These are phyloP conservation scores for Kodamaea ohmeri DNA, from an alignment of 1,139 yeast genomes.

Conservation along the genomic window DNA sequence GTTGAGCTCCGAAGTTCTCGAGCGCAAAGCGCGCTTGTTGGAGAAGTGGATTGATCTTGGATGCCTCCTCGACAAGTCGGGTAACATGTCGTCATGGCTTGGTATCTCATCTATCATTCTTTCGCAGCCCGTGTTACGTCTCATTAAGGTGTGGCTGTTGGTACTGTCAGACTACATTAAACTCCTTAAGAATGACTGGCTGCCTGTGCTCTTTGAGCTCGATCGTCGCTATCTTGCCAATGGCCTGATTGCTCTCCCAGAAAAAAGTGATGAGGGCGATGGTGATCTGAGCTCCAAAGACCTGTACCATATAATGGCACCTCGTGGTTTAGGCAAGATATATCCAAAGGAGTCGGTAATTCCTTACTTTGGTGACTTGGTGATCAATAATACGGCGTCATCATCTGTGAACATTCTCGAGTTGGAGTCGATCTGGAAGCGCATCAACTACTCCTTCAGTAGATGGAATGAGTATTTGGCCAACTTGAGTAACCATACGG, in stretches of 20 bases:
- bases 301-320: constrained; percentile 76
- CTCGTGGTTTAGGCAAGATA: constrained; percentile 79
- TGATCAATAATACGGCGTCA: constrained; percentile 28
- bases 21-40: constrained; percentile 61
- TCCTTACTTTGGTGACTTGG: constrained; percentile 87
- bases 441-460: constrained; percentile 69
- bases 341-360: constrained; percentile 78
- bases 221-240: constrained; percentile 67
- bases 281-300: constrained; percentile 30
- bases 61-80: constrained; percentile 68
- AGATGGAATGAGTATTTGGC: constrained; percentile 75
- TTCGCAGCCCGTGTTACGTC: constrained; percentile 76
- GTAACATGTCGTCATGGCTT: constrained; percentile 95
- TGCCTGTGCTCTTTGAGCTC: constrained; percentile 86
- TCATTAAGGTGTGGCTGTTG: constrained; percentile 71
- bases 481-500: constrained; percentile 37
- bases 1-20: constrained; percentile 24
- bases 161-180: constrained; percentile 63
- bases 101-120: constrained; percentile 85
- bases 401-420: constrained; percentile 48
- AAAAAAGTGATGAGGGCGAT: constrained; percentile 11
- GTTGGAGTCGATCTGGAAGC: constrained; percentile 63
- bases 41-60: constrained; percentile 90
- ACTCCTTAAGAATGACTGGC: constrained; percentile 80
- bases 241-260: constrained; percentile 20